Base-by-base conservation (phyloP, 129 eudicot species). In the Flaveria linearis region DNA sequence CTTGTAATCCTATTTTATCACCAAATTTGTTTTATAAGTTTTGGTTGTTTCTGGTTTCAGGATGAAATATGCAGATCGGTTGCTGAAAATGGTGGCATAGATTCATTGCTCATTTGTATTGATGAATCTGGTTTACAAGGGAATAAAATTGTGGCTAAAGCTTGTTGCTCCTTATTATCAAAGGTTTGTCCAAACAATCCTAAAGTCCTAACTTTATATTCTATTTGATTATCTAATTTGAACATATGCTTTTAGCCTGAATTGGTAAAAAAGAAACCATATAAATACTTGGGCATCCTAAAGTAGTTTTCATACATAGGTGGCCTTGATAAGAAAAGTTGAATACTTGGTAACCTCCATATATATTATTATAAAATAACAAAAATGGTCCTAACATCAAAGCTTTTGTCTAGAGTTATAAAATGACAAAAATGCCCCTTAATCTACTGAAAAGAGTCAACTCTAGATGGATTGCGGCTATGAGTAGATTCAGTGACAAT, bases 1-100 rank as follows among this genome's bases (percentile, higher is more conserved):
- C 11, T 7, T 46, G 7, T 63, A 28, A 28, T 23, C 68, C 20
- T 28, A 5, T 62, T 62, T 26, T 62, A 28, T 30, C 7, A 63
- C 33, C 69, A 57, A n/a, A 4, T 30, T 4, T 5, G 28, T 53
- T 57, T 68, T 65, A 50, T n/a, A 36, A 26, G 3, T 67, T 23
- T 71, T 18, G 77, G 62, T 2, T 80, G 75, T 43, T 76, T 76
- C 50, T 71, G 11, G 57, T 68, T 87, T 78, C 88, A 95, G 99
- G 99, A 95, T 87, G 99, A 95, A 60, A 95, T 95, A 81, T 95
- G 99, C 86, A 86, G 92, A 85, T 87, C 96, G 8, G 84, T 91
- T 68, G 96, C 99, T 83, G 86, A 86, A 58, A 75, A 64, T 67
- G 97, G 96, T 53, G 97, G 97, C 71, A 86, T 95, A 73, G 99